Base-by-base conservation (phyloP, 305 asterid species). In the Fraxinus xanthoxyloides region DNA sequence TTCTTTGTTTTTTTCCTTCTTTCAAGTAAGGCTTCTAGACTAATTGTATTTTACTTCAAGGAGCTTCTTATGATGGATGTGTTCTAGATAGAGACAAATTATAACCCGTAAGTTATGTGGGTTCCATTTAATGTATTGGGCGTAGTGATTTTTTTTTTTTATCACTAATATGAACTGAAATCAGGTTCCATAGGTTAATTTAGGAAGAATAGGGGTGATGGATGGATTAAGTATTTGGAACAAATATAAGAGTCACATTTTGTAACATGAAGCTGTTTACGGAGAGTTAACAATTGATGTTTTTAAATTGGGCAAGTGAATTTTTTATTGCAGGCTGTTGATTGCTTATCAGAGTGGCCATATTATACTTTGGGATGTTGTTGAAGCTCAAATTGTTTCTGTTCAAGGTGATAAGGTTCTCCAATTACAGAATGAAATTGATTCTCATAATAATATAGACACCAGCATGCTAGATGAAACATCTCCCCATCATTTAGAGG, bases 361-460 rank as follows among this genome's bases (percentile, higher is more conserved):
- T 84, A 92, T 95, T 82, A 91, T 93, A 84, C 93, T 95, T 69
- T 95, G 98, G 98, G 97, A 95, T 89, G 86, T 93, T 78, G 84
- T 89, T 69, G 93, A 92, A 85, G 90, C 88, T 80, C 85, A 79
- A 83, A 83, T 86, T 75, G 85, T 92, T 84, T 85, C 81, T 86
- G 91, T 92, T 75, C 90, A 91, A 88, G 98, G 99, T 81, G 89
- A 92, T 84, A 92, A 90, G 87, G 90, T 85, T 87, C 97, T 94
- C 77, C 90, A 92, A 83, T 80, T 94, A 88, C 86, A 90, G 87
- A 84, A 89, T 73, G 88, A 84, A 78, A 89, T 76, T 81, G 88
- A 79, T 84, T 81, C 89, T 77, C 85, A 89, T 75, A 87, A 85
- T 85, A 86, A 78, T 32, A 82, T 74, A 78, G 86, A 83, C 82